Conservation (phyloP, 2,329 filamentous ascomycete species). For the Mycogone perniciosa region DNA sequence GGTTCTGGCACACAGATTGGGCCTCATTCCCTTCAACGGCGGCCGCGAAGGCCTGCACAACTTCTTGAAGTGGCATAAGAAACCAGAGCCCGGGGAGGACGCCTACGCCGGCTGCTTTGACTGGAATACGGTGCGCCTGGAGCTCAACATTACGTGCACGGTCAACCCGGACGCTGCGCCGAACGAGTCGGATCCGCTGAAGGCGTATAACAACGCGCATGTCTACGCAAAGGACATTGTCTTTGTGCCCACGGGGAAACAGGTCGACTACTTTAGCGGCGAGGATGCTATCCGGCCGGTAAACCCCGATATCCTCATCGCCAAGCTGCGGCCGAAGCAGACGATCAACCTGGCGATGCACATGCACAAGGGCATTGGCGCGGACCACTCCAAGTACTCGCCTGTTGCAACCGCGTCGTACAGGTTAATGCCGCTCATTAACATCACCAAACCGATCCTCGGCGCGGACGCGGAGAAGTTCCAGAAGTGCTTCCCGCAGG, state of each 20-base stretch:
- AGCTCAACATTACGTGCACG: conserved; percentile 72
- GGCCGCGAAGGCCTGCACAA: conserved; percentile 66
- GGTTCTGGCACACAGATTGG: conserved; percentile 83
- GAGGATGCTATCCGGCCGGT: conserved; percentile 64
- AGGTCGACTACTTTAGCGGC: conserved; percentile 62
- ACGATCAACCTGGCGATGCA: conserved; percentile 81
- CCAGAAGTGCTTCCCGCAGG: conserved; percentile 76
- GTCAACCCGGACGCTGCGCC: conserved; percentile 66
- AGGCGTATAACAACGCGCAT: conserved; percentile 80
- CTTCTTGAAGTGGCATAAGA: conserved; percentile 77
- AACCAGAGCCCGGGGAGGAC: conserved; percentile 57
- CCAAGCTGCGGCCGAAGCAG: conserved; percentile 89
- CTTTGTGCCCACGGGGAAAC: conserved; percentile 70
- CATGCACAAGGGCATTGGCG: conserved; percentile 88
- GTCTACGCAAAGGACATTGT: conserved; percentile 73
- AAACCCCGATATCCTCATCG: conserved; percentile 89
- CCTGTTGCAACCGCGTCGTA: conserved; percentile 94
- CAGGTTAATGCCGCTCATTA: conserved; percentile 81
- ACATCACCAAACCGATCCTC: conserved; percentile 75
- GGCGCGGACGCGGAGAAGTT: conserved; percentile 87
- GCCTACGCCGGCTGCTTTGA: conserved; percentile 58
- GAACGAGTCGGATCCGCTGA: conserved; percentile 71
- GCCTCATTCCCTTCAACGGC: conserved; percentile 83
- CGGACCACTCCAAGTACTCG: conserved; percentile 95
- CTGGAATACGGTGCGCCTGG: conserved; percentile 80